These are phyloP conservation scores for Dendrobium chrysotoxum DNA, from an alignment of 106 monocot genomes.

Conservation along the genomic window DNA sequence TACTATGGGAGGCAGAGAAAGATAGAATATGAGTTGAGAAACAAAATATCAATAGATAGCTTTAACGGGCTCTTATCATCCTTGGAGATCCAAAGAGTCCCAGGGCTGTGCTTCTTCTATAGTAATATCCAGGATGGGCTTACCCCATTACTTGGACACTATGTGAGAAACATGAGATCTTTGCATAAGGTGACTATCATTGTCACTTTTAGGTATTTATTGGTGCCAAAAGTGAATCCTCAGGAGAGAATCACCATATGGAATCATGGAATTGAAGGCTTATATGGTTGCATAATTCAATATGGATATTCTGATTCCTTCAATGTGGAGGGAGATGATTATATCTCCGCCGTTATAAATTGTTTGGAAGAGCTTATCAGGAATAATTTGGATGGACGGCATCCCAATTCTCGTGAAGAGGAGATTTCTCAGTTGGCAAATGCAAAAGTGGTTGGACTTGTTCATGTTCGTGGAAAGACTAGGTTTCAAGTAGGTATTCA, in stretches of 20 bases:
- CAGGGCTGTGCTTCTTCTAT: slow-evolving; percentile 74
- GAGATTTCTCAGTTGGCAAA: slow-evolving; percentile 36
- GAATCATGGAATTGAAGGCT: slow-evolving; percentile 33
- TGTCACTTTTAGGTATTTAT: slow-evolving; percentile 42
- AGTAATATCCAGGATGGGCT: slow-evolving; percentile 55
- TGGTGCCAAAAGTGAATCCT: slow-evolving; percentile 47
- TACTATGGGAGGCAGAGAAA: slow-evolving; percentile 63
- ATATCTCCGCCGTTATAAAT: slow-evolving; percentile 30
- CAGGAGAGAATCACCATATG: slow-evolving; percentile 33
- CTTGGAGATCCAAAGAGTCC: slow-evolving; percentile 28
- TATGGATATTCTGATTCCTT: slow-evolving; percentile 56
- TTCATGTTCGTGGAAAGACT: slow-evolving; percentile 67
- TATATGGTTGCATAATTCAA: slow-evolving; percentile 55
- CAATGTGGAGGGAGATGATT: slow-evolving; percentile 23
- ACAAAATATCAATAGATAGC: slow-evolving; percentile 42
- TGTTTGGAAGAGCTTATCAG: slow-evolving; percentile 27
- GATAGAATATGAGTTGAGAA: slow-evolving; percentile 42
- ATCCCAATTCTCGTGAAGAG: slow-evolving; percentile 1
- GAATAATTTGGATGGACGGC: slow-evolving; percentile 1
- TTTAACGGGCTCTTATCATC: slow-evolving; percentile 30
- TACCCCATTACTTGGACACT: slow-evolving; percentile 61
- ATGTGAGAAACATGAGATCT: slow-evolving; percentile 44
- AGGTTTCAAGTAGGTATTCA: slow-evolving; percentile 44
- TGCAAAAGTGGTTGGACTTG: slow-evolving; percentile 31
- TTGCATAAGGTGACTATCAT: slow-evolving; percentile 56